These are phyloP conservation scores for Podospora australis DNA, from an alignment of 495 filamentous ascomycete species.

Conservation along the genomic window DNA sequence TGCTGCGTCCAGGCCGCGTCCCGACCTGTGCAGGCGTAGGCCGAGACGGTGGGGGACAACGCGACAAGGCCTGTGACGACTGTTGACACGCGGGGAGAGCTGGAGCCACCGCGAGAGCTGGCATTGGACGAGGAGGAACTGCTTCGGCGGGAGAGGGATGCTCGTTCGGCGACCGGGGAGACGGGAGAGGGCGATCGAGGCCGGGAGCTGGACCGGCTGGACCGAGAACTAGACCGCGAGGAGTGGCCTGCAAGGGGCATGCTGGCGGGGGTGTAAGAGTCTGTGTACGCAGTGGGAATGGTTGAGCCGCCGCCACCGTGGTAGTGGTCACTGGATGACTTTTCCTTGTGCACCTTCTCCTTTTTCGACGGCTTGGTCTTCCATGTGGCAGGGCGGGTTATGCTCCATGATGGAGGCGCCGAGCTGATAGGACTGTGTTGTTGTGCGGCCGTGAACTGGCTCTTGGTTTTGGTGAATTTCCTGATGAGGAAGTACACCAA, in stretches of 20 bases:
- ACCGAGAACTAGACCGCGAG: background rate
- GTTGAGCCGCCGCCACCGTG: background rate
- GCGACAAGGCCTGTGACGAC: slow-evolving; percentile 7
- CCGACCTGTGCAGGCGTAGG: slow-evolving; percentile 17
- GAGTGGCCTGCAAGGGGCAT: background rate
- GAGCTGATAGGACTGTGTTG: background rate
- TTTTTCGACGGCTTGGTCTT: background rate
- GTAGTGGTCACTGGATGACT: background rate
- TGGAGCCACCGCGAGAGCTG: background rate
- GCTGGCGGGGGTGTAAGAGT: background rate
- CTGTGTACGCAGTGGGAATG: background rate
- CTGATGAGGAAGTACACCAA: slow-evolving; percentile 13
- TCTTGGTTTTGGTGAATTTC: slow-evolving; percentile 3
- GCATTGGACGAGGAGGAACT: background rate
- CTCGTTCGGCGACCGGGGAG: background rate
- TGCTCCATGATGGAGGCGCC: background rate
- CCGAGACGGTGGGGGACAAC: background rate
- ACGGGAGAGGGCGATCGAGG: background rate
- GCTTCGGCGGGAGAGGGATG: background rate
- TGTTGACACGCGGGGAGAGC: slow-evolving; percentile 4
- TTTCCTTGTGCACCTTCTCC: background rate
- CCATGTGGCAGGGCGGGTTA: slow-evolving; percentile 1
- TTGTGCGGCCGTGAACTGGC: background rate
- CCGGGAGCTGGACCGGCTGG: background rate
- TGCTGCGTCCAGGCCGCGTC: slow-evolving; percentile 9